Evolutionary conservation across 139 green algal species (phyloP).

Genomic region (Chlorella sp.): DNA sequence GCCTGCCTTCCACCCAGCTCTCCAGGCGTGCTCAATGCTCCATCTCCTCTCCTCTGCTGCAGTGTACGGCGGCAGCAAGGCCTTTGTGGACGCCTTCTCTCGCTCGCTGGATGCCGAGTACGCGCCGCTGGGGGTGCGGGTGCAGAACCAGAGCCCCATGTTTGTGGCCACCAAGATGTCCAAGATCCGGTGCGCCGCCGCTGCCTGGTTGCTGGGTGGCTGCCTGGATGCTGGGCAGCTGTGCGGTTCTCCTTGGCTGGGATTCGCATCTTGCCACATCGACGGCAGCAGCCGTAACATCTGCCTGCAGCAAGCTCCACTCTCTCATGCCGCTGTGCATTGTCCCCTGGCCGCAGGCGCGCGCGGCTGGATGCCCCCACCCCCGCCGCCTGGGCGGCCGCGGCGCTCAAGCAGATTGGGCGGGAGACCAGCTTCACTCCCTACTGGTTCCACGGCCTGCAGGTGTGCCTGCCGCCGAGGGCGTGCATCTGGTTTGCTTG

Average conservation of each 20-base stretch:
- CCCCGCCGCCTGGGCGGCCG: constrained; percentile 53
- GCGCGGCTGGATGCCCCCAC: constrained; percentile 60
- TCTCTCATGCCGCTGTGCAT: background rate
- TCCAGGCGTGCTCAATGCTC: too few species aligned
- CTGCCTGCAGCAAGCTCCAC: too few species aligned
- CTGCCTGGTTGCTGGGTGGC: too few species aligned
- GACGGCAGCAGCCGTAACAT: too few species aligned
- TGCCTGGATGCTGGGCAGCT: too few species aligned
- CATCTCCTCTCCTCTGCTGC: background rate
- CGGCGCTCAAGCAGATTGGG: constrained; percentile 65
- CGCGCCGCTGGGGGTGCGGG: constrained; percentile 56
- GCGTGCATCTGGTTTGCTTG: background rate
- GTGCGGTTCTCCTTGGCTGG: too few species aligned
- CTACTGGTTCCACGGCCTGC: constrained; percentile 76
- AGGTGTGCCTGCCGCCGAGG: constrained; percentile 40
- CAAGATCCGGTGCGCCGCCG: constrained; percentile 73
- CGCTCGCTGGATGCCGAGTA: constrained; percentile 67
- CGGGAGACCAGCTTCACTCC: constrained; percentile 62
- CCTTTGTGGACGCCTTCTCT: constrained; percentile 67
- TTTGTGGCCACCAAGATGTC: constrained; percentile 89
- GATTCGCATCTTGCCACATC: too few species aligned
- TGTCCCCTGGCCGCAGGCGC: constrained; percentile 27
- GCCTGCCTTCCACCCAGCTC: too few species aligned
- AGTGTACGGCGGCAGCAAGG: constrained; percentile 86
- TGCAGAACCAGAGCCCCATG: constrained; percentile 83